Evolutionary conservation across 768 basidiomycete species (phyloP).

Genomic region (Dentipellis sp.): DNA sequence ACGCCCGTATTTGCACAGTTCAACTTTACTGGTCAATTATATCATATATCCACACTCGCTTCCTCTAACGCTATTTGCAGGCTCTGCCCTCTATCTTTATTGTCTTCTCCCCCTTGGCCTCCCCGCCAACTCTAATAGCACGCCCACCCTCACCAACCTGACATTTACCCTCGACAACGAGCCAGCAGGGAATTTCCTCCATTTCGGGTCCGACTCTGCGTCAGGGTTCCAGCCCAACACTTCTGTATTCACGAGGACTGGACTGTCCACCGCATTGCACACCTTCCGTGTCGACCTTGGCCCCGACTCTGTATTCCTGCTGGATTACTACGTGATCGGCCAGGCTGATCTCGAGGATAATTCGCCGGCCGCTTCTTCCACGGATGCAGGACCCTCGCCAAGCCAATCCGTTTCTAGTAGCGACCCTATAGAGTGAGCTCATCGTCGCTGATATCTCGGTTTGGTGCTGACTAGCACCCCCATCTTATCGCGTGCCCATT

Average conservation of each 20-base stretch:
- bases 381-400: neutral
- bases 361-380: neutral
- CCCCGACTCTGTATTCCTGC: slow-evolving; percentile 35
- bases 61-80: slow-evolving; percentile 20
- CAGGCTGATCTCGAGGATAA: slow-evolving; percentile 8
- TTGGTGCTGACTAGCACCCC: slow-evolving; percentile 1
- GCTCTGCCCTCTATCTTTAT: slow-evolving; percentile 40
- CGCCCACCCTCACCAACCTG: slow-evolving; percentile 34
- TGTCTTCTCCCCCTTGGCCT: slow-evolving; percentile 27
- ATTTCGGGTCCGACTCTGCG: slow-evolving; percentile 18
- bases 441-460: neutral
- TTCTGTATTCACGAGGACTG: slow-evolving; percentile 28
- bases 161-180: slow-evolving; percentile 34
- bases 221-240: slow-evolving; percentile 24
- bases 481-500: slow-evolving; percentile 12
- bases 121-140: slow-evolving; percentile 14
- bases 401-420: neutral
- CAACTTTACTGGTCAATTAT: slow-evolving; percentile 33
- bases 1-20: slow-evolving; percentile 27
- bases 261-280: slow-evolving; percentile 31
- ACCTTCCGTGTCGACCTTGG: slow-evolving; percentile 33
- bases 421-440: neutral
- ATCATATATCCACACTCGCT: neutral
- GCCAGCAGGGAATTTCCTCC: slow-evolving; percentile 20
- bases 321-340: slow-evolving; percentile 39